Evolutionary conservation across 2,329 filamentous ascomycete genomes (phyloP), one percentile per base, ranked within the genome.

Genomic region (Colletotrichum sp.): DNA sequence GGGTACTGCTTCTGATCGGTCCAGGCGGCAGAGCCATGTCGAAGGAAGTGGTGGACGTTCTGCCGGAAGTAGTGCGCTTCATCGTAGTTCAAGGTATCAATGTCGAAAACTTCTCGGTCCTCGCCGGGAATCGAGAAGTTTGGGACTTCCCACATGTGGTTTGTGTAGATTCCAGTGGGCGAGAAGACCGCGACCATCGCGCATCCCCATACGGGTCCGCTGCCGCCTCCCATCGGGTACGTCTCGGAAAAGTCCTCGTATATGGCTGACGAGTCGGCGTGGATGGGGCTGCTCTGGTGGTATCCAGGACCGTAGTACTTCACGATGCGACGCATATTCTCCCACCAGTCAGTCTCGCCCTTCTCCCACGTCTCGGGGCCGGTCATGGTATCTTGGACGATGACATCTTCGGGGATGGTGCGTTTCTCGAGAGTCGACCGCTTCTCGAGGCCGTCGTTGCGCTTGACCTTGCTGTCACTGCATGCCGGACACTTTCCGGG

Each of bases 61-160:
- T 68, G 38, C 32, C 63, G 12, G 26, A 71, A 77, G 52, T 74
- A 74, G 24, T 66, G 38, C 6, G n/a, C 18, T 2, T 43, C 55
- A 18, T 66, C 55, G 18, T 52, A 14, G 26, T 38, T 56, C 18
- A 55, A 52, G 10, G 48, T 26, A 2, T 38, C n/a, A 8, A 52
- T 34, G 38, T 58, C 24, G 32, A 73, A 58, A n/a, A 26, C 30
- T 9, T 63, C 18, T 48, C 16, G 13, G n/a, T 34, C 7, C 71
- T 61, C 43, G 3, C 43, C 14, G 7, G 61, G 58, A 14, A 69
- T 74, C 9, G 5, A 4, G 59, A 78, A 76, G 65, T 62, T 71
- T 16, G 77, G 77, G 7, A 71, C 36, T 34, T 78, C 72, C 77
- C 77, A 78, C 26, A 78, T 4, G 21, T 78, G 77, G 13, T 63